phyloP scores from a whole-genome alignment of 176 grass and related monocot genomes.

The Oryza officinalis region DNA sequence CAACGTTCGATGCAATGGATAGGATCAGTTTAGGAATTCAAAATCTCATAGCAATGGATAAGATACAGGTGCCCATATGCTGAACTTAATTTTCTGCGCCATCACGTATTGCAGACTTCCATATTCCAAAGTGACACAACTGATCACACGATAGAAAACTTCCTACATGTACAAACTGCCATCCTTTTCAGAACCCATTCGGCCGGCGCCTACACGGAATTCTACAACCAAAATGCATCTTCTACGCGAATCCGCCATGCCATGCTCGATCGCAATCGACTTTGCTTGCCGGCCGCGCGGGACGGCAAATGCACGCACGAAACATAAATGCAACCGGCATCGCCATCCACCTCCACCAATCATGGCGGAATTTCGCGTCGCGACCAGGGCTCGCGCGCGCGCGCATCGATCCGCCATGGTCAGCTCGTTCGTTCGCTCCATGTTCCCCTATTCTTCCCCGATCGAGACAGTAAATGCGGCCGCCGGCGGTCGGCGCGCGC shows the following conservation, averaged over 20 bases:
- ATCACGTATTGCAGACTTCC: background rate
- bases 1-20: background rate
- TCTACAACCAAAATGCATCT: background rate
- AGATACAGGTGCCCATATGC: background rate
- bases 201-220: background rate
- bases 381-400: background rate
- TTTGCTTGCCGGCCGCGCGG: too few relatives aligned
- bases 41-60: background rate
- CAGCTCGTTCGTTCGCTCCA: background rate
- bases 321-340: conserved; percentile 22
- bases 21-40: background rate
- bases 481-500: background rate
- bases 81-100: background rate
- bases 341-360: background rate
- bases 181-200: too few relatives aligned
- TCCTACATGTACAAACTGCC: background rate
- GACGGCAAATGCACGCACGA: background rate
- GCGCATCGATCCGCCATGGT: background rate
- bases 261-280: background rate
- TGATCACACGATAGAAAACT: background rate
- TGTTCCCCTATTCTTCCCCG: background rate
- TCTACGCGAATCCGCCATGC: background rate
- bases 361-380: background rate
- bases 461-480: background rate
- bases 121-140: background rate